Evolutionary conservation across 1,284 basidiomycete genomes (phyloP), one percentile per base, ranked within the genome.

Genomic region (Tetrapyrgos nigripes): DNA sequence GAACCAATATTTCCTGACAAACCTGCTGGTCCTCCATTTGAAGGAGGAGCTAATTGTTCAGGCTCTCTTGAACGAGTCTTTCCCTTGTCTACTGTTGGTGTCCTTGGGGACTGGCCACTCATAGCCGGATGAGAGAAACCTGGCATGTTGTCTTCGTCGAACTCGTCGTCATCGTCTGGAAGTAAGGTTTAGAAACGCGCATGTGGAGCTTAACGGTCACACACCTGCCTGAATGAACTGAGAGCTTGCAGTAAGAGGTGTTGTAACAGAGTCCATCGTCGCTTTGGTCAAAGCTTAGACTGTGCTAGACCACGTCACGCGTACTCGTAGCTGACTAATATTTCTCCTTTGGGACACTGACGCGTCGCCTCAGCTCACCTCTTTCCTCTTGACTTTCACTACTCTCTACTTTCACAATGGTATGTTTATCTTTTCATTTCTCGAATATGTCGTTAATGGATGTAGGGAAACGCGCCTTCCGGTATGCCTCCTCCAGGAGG

Each of bases 381-480:
- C 66, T 68, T 62, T 65, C 61, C 49, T 62, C 61, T 64, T 73
- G 73, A 58, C 58, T 58, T 53, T 61, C 57, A 61, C 59, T 40
- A 6, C 58, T 54, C 56, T 44, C 59, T 51, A 56, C 47, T 44
- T 51, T 68, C 40, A 54, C 37, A 10, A 77, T 75, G 70, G 71
- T 73, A 60, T 52, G 70, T 62, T 31, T 46, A 46, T 23, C 40
- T 26, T 45, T 55, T 56, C 46, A 48, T 35, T 47, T 53, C 29
- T 13, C 2, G 27, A 10, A 13, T 53, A 45, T 43, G 43, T 27
- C 17, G 26, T 53, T 45, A 19, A 62, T 45, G 47, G 21, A 13
- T 44, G 1, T 57, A 94, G 93, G 93, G 93, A 72, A 92, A 96
- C 73, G 78, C 86, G 73, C 84, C 91, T 59, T 94, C 93, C 40